Evolutionary conservation across 495 filamentous ascomycete species (phyloP).

Genomic region (Lichina pygmaea): DNA sequence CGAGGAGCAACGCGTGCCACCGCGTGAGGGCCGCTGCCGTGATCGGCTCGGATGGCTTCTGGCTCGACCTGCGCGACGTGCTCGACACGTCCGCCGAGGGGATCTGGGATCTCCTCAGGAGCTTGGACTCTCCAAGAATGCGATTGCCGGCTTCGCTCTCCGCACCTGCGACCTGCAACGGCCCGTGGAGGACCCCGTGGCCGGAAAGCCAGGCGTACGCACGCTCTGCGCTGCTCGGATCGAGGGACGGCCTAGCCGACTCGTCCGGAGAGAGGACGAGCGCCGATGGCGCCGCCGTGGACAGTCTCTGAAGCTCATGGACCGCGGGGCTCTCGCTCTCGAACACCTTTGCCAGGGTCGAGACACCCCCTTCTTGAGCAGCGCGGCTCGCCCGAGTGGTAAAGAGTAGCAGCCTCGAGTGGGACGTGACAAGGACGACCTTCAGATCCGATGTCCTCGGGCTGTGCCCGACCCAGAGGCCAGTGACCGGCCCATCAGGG

Average conservation of each 20-base stretch:
- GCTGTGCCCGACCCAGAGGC: conserved; percentile 53
- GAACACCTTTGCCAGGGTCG: conserved; percentile 67
- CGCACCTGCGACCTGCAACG: conserved; percentile 25
- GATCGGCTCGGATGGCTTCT: conserved; percentile 26
- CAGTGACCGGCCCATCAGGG: conserved; percentile 50
- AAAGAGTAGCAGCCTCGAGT: conserved; percentile 47
- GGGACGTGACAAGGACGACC: conserved; percentile 52
- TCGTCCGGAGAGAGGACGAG: conserved; percentile 53
- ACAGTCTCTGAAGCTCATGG: conserved; percentile 33
- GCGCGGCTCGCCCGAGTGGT: conserved; percentile 43
- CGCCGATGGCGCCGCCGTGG: conserved; percentile 27
- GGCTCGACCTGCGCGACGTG: conserved; percentile 32
- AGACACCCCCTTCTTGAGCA: conserved; percentile 54
- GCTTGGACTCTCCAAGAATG: conserved; percentile 41
- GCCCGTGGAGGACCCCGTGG: conserved; percentile 72
- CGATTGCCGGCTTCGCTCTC: conserved; percentile 31
- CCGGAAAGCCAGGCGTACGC: conserved; percentile 76
- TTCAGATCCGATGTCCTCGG: conserved; percentile 38
- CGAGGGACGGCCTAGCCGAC: conserved; percentile 18
- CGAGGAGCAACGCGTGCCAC: conserved; percentile 72
- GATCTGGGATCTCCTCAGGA: conserved; percentile 45
- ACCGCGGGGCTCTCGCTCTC: conserved; percentile 53
- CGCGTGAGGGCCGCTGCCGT: conserved; percentile 66
- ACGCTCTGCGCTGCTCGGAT: conserved; percentile 27
- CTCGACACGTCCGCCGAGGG: conserved; percentile 34